These are phyloP conservation scores for apple (Malus domestica) DNA, from an alignment of 306 rosid species.

Conservation along the genomic window ASM211411v1 NC_041797.1:9123001-9123500, in stretches of 20 bases:
- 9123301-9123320: constrained; percentile 50
- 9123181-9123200: constrained; percentile 73
- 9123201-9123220: constrained; percentile 59
- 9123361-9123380: constrained; percentile 62
- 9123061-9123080: constrained; percentile 5
- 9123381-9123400: constrained; percentile 47
- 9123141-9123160: constrained; percentile 62
- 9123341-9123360: constrained; percentile 57
- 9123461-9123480: constrained; percentile 58
- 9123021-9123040: not conserved
- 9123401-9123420: constrained; percentile 53
- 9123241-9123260: constrained; percentile 53
- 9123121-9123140: constrained; percentile 49
- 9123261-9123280: constrained; percentile 48
- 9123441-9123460: constrained; percentile 70
- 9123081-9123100: not conserved
- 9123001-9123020: not conserved
- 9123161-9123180: constrained; percentile 68
- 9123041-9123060: not conserved
- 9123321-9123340: constrained; percentile 59
- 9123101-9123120: constrained; percentile 57
- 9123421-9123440: constrained; percentile 22
- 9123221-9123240: constrained; percentile 63
- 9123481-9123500: constrained; percentile 69
- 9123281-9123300: constrained; percentile 50